phyloP scores from a whole-genome alignment of 2,329 filamentous ascomycete species.

The Alternaria longipes region DNA sequence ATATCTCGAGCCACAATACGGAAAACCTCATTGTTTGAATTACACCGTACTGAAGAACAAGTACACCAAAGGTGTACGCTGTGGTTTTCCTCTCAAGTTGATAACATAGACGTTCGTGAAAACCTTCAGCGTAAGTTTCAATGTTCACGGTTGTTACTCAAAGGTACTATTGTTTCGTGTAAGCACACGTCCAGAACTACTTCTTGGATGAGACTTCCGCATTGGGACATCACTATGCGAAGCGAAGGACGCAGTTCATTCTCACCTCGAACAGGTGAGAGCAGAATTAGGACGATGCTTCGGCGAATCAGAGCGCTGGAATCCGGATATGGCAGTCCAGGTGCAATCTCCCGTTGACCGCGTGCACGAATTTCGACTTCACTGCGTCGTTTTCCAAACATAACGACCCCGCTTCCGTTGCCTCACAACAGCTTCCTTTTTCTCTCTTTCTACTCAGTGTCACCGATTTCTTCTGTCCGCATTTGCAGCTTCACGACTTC shows the following conservation, averaged over 20 bases:
- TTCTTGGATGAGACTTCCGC: background rate
- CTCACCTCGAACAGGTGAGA: background rate
- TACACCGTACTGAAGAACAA: background rate
- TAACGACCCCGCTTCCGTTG: constrained; percentile 10
- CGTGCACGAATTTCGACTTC: constrained; percentile 11
- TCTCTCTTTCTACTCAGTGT: background rate
- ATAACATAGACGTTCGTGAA: background rate
- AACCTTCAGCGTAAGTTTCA: background rate
- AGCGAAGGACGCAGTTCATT: background rate
- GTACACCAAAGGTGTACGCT: background rate
- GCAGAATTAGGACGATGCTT: background rate
- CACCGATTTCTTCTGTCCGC: background rate
- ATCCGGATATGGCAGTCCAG: constrained; percentile 6
- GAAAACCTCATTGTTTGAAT: background rate
- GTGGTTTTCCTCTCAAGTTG: background rate
- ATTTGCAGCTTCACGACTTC: background rate
- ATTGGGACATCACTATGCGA: background rate
- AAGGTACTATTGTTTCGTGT: too few relatives aligned
- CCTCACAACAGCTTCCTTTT: background rate
- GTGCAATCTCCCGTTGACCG: background rate
- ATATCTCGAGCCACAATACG: background rate
- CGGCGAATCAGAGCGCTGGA: background rate
- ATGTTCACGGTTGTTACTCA: background rate
- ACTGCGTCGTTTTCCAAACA: constrained; percentile 8
- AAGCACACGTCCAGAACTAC: background rate